A percentile compares a stretch with the other conserved stretches of the same genome.
Evolutionary conservation across 768 basidiomycete genomes (phyloP).

Genomic region (Suillus decipiens): DNA sequence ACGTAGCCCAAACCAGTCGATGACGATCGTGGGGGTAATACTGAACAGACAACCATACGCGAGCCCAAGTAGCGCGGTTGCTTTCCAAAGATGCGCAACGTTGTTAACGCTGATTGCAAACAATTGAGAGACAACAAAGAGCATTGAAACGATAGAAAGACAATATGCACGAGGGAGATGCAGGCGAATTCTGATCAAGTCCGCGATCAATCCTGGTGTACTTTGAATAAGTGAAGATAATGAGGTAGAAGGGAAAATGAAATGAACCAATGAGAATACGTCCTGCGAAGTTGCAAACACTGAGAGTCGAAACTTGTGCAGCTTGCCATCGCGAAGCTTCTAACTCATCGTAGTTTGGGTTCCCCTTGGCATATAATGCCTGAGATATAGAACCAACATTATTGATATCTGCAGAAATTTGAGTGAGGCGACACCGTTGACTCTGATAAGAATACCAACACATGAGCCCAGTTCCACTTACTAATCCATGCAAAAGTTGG

Average conservation of each 20-base stretch:
- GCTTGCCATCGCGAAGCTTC: constrained; percentile 78
- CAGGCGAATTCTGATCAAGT: constrained; percentile 58
- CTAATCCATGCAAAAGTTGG: constrained; percentile 32
- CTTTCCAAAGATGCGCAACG: constrained; percentile 63
- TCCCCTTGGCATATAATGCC: constrained; percentile 61
- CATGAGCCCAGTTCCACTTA: constrained; percentile 77
- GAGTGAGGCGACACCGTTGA: constrained; percentile 9
- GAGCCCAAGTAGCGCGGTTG: constrained; percentile 35
- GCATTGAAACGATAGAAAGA: constrained; percentile 61
- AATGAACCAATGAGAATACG: constrained; percentile 70
- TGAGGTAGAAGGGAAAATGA: background rate
- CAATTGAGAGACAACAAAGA: constrained; percentile 76
- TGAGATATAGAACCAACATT: constrained; percentile 83
- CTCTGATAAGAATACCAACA: constrained; percentile 43
- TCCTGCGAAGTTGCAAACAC: constrained; percentile 78
- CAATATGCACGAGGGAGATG: constrained; percentile 67
- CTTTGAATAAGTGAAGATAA: background rate
- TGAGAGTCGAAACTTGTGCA: constrained; percentile 80
- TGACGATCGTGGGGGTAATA: constrained; percentile 68
- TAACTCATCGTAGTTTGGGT: constrained; percentile 63
- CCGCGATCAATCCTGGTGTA: constrained; percentile 61
- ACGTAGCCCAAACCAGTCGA: constrained; percentile 92
- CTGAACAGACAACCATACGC: constrained; percentile 78
- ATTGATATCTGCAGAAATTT: constrained; percentile 61
- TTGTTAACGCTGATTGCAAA: constrained; percentile 54